Base-by-base conservation (phyloP, 2,329 filamentous ascomycete genomes). In the Colletotrichum tabaci region DNA sequence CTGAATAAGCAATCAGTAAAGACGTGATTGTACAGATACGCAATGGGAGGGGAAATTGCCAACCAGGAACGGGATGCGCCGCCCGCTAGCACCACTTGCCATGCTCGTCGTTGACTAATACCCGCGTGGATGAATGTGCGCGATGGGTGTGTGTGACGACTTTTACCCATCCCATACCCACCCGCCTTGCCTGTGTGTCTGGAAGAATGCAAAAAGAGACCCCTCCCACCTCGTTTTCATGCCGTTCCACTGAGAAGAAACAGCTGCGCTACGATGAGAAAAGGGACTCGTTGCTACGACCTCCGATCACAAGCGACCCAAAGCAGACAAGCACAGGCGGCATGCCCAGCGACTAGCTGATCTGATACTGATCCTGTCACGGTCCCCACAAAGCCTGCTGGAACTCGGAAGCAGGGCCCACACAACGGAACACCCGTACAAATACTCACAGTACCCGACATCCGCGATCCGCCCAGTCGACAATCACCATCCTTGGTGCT, bases 351-450 rank as follows among this genome's bases (percentile, higher is more conserved):
- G 56, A 65, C 30, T 35, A 35, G 7, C 35, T 18, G 44, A 60
- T 21, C 55, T 26, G 56, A 13, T 46, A 18, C 40, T 42, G 60
- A 50, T 42, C 30, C 53, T 26, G n/a, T 57, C 50, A 61, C 63
- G 64, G 53, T 67, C 68, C 68, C 62, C 57, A 50, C 26, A n/a
- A 30, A 18, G 30, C 30, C 47, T 47, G 26, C 67, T 66, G 68
- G 68, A 71, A 67, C 64, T 71, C 68, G 68, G 68, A 71, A 62
- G 26, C 66, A 23, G 64, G 30, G 49, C 57, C 57, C 64, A 63
- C 56, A 67, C 53, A 15, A 13, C 38, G 44, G 52, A 50, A 62
- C 23, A 46, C 49, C 57, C 64, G 40, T 52, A 53, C 57, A 56
- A 58, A 67, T 63, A 67, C 26, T 57, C 57, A 65, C 49, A 58